phyloP scores from a whole-genome alignment of 148 eudicot species.

The Dysphania ambrosioides region DNA sequence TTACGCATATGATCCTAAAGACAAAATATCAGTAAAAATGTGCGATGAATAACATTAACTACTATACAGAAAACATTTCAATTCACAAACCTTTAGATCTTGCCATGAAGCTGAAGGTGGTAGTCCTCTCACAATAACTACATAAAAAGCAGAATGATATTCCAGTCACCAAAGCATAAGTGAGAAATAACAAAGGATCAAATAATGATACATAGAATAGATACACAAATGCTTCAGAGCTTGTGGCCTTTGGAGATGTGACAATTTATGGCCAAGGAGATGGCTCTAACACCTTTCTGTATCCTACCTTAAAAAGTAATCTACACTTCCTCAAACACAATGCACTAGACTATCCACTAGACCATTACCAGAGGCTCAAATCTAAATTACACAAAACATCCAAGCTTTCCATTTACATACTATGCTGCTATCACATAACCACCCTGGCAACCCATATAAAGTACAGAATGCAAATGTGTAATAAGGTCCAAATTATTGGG shows the following conservation, averaged over 20 bases:
- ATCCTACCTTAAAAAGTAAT: background rate
- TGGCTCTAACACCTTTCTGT: background rate
- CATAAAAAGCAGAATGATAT: slow-evolving; percentile 9
- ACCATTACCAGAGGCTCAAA: background rate
- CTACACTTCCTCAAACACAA: background rate
- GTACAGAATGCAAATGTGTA: background rate
- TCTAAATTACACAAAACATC: background rate
- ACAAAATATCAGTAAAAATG: background rate
- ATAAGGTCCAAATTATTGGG: background rate
- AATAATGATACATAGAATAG: background rate
- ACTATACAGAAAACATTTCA: background rate
- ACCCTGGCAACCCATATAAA: background rate
- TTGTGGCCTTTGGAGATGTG: background rate
- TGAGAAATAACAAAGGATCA: background rate
- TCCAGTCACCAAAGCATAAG: background rate
- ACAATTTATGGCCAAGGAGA: background rate
- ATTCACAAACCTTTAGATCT: slow-evolving; percentile 34
- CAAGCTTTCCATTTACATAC: background rate
- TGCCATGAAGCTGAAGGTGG: slow-evolving; percentile 47
- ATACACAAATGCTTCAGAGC: background rate
- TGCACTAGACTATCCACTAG: background rate
- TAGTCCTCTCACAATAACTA: slow-evolving; percentile 33
- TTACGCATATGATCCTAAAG: slow-evolving; percentile 49
- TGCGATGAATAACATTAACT: background rate
- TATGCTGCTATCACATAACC: background rate